phyloP scores from a whole-genome alignment of 345 rosid genomes.

The Salix brachista region DNA sequence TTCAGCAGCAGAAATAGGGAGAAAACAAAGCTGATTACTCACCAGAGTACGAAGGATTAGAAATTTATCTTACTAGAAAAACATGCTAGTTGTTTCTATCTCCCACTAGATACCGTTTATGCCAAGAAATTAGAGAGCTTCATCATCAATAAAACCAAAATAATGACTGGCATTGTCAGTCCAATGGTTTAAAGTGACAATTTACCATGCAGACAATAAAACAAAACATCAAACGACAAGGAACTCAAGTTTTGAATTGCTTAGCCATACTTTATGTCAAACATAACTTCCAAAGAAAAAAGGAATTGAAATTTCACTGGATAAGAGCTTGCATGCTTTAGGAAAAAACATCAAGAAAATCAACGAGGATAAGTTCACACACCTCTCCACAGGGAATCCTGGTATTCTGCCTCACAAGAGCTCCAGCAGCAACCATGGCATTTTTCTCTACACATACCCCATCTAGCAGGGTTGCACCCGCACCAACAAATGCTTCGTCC shows the following conservation, averaged over 20 bases:
- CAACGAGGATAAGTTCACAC: not conserved
- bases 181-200: not conserved
- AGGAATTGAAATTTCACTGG: not conserved
- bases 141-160: not conserved
- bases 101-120: too few relatives aligned
- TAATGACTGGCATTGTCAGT: not conserved
- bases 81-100: too few relatives aligned
- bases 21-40: too few relatives aligned
- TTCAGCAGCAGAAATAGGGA: too few relatives aligned
- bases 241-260: not conserved
- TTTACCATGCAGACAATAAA: not conserved
- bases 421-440: slow-evolving; percentile 95
- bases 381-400: slow-evolving; percentile 88
- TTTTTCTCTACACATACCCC: slow-evolving; percentile 82
- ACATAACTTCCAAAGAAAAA: not conserved
- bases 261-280: not conserved
- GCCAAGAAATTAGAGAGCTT: too few relatives aligned
- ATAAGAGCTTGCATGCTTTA: not conserved
- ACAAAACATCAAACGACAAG: not conserved
- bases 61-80: too few relatives aligned
- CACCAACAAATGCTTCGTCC: slow-evolving; percentile 82
- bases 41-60: too few relatives aligned
- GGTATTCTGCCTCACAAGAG: slow-evolving; percentile 87
- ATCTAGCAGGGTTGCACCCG: slow-evolving; percentile 92
- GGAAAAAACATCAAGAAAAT: not conserved